Evolutionary conservation across 306 rosid species (phyloP), one percentile per base, ranked within the genome.

Genomic region (Cucumis hystrix): DNA sequence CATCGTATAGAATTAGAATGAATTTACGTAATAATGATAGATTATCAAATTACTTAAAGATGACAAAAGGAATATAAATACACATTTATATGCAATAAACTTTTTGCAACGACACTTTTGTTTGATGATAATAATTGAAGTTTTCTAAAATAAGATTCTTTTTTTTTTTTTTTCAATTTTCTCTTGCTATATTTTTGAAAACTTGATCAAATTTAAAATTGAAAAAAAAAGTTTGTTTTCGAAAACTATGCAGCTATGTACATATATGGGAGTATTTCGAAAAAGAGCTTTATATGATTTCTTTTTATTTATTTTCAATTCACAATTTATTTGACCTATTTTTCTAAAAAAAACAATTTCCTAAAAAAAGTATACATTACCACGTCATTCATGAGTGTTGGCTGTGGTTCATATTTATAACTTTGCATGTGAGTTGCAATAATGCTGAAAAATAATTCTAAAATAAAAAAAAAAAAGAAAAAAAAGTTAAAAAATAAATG

Each of bases 371-470:
- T 66, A 66, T 66, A n/a, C 23, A 68, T 68, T 68, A n/a, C 72
- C 72, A 66, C 72, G 72, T 66, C 56, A 68, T 68, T 68, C 74
- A 68, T 68, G 74, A 23, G 74, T 68, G 56, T 68, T 68, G 45
- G 20, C 56, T 43, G 56, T 68, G 74, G 55, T 68, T 68, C 74
- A 43, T 68, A 68, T 68, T 68, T 68, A 68, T 20, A 68, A 68
- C 74, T n/a, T 17, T 68, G 56, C 74, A 68, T 68, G 74, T 68
- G 74, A 68, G 35, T 43, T 41, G 55, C 74, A 68, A 68, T 68
- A 68, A 68, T 68, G 37, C 56, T 3, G 35, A 41, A 40, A 43
- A 68, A 68, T 43, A 68, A 68, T 10, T 68, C 8, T 8, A 16
- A 64, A 30, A 64, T 16, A 64, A 1, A 1, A 15, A 35, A 35